phyloP scores from a whole-genome alignment of 2,329 filamentous ascomycete genomes.

The Fusarium solani-melongenae region DNA sequence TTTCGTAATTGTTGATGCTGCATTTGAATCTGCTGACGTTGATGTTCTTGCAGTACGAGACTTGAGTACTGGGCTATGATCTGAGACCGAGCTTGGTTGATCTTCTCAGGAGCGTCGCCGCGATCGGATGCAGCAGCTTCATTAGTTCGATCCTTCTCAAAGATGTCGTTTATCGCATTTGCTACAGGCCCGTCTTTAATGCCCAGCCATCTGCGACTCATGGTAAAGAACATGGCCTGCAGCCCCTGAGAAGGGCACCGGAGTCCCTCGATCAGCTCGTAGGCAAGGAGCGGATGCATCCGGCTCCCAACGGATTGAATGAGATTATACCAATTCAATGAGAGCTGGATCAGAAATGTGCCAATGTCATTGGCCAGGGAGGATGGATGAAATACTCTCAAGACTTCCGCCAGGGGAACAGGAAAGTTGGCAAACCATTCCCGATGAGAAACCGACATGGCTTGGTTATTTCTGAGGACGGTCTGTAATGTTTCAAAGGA shows the following conservation, averaged over 20 bases:
- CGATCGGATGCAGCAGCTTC: conserved; percentile 31
- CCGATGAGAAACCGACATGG: conserved; percentile 36
- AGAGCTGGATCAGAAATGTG: conserved; percentile 40
- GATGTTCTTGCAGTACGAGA: conserved; percentile 14
- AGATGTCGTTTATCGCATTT: conserved; percentile 36
- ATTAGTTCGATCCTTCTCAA: conserved; percentile 36
- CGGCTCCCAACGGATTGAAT: conserved; percentile 24
- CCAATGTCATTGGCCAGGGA: conserved; percentile 19
- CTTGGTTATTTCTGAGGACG: conserved; percentile 39
- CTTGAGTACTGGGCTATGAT: conserved; percentile 19
- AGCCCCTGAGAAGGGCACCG: conserved; percentile 42
- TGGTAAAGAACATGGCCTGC: conserved; percentile 44
- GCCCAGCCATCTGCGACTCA: conserved; percentile 43
- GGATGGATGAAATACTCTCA: conserved; percentile 4
- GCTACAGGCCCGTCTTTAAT: conserved; percentile 32
- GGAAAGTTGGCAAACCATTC: conserved; percentile 48
- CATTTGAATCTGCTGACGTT: neutral
- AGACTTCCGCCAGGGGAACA: conserved; percentile 16
- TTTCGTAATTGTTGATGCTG: conserved; percentile 9
- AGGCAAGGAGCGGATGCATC: conserved; percentile 43
- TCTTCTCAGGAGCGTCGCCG: conserved; percentile 12
- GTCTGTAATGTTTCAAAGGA: conserved; percentile 34
- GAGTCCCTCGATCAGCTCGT: conserved; percentile 39
- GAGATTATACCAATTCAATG: conserved; percentile 34
- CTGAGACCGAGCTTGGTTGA: conserved; percentile 9